Conservation (phyloP, 441 rosid genomes). For the Corymbia calophylla region DNA sequence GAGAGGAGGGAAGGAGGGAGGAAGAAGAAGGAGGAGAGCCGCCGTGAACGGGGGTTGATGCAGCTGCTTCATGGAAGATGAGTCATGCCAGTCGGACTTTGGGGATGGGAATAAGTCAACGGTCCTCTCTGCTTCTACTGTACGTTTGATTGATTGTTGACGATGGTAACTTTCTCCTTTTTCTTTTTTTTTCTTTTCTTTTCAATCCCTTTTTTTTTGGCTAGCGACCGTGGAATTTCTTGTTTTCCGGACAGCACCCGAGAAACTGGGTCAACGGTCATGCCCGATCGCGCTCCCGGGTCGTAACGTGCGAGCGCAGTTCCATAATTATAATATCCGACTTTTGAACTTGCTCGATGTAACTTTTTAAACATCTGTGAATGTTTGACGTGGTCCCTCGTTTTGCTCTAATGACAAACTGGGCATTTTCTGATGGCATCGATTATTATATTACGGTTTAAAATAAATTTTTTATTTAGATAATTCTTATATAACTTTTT, state of each 20-base stretch:
- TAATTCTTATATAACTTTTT: background rate
- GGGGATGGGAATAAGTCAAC: background rate
- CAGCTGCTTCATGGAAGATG: background rate
- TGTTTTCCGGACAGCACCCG: accelerated
- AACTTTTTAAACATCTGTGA: no score
- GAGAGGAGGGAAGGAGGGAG: background rate
- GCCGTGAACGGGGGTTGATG: slow-evolving; percentile 5
- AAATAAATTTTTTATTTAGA: background rate
- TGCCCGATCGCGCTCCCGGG: background rate
- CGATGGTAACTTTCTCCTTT: background rate
- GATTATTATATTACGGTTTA: background rate
- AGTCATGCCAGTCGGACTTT: background rate
- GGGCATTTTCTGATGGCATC: background rate
- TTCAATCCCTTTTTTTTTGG: background rate
- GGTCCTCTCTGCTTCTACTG: background rate
- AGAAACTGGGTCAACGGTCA: background rate
- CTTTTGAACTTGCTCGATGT: background rate
- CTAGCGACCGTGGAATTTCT: background rate
- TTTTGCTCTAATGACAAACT: background rate
- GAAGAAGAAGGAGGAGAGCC: slow-evolving; percentile 1
- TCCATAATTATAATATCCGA: no score
- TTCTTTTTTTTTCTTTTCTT: background rate
- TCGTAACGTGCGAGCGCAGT: background rate
- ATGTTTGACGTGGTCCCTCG: no score
- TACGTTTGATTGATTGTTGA: background rate